phyloP scores from a whole-genome alignment of 495 filamentous ascomycete genomes.

The Penicilliopsis zonata region DNA sequence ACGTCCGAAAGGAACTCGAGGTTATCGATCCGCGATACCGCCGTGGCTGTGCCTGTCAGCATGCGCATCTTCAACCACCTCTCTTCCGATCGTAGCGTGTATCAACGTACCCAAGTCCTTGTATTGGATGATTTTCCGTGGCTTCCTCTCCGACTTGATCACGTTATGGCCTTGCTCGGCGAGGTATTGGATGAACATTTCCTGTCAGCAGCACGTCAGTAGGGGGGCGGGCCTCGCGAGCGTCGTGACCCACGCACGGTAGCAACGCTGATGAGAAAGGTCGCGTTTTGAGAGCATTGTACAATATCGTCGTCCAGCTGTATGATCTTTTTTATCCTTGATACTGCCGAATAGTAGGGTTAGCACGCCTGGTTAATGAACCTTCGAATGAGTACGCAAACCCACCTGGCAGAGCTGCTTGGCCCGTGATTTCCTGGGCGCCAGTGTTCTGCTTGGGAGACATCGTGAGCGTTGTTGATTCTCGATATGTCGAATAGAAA shows the following conservation, averaged over 20 bases:
- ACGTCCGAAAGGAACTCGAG: constrained; percentile 92
- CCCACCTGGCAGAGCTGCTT: constrained; percentile 76
- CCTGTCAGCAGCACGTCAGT: constrained; percentile 36
- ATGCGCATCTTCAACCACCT: too few species aligned
- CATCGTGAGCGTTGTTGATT: too few species aligned
- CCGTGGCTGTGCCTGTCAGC: constrained; percentile 63
- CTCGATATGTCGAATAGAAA: too few species aligned
- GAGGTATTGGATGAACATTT: constrained; percentile 93
- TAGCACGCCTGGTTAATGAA: neutral
- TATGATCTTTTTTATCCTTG: constrained; percentile 90
- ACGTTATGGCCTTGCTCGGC: constrained; percentile 76
- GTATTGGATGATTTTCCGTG: constrained; percentile 89
- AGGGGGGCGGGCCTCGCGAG: neutral
- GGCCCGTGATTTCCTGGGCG: constrained; percentile 73
- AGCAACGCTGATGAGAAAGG: constrained; percentile 88
- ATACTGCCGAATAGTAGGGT: constrained; percentile 40
- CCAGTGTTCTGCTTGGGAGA: constrained; percentile 83
- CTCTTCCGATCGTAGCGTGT: too few species aligned
- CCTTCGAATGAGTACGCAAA: too few species aligned
- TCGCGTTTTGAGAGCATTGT: constrained; percentile 80
- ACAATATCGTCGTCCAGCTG: constrained; percentile 72
- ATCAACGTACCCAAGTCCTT: constrained; percentile 70
- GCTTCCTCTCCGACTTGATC: constrained; percentile 81
- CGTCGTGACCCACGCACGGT: constrained; percentile 40
- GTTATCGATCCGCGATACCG: constrained; percentile 81